Evolutionary conservation across 139 green algal species (phyloP).

Genomic region (Zygnema circumcarinatum): DNA sequence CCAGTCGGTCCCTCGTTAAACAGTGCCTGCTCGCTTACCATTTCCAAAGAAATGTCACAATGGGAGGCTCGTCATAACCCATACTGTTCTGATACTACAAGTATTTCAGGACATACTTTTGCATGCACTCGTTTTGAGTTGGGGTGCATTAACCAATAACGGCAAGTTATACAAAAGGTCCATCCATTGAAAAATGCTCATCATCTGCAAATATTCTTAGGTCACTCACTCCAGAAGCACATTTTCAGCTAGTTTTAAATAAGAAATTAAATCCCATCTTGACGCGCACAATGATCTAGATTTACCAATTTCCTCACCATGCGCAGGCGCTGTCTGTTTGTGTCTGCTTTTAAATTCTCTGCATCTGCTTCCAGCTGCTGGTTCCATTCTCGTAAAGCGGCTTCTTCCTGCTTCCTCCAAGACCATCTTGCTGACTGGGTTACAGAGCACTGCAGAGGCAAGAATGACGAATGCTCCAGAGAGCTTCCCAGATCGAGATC

Average conservation of each 20-base stretch:
- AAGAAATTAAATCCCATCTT: too few species aligned
- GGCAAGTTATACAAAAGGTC: not conserved
- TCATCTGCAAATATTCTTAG: too few species aligned
- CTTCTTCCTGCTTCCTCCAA: constrained; percentile 43
- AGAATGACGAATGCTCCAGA: not conserved
- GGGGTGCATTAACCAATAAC: too few species aligned
- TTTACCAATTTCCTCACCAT: too few species aligned
- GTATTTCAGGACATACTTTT: too few species aligned
- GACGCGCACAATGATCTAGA: too few species aligned
- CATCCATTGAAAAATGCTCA: not conserved
- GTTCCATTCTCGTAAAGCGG: constrained; percentile 62
- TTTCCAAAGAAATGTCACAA: not conserved
- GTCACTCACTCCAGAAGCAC: too few species aligned
- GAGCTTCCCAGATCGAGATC: not conserved
- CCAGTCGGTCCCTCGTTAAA: not conserved
- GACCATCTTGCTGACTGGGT: not conserved
- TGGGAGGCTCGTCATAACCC: too few species aligned
- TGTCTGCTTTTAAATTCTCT: constrained; percentile 54
- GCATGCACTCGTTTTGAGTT: too few species aligned
- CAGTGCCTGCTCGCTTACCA: not conserved
- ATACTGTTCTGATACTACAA: too few species aligned
- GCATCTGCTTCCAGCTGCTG: constrained; percentile 64
- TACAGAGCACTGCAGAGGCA: not conserved
- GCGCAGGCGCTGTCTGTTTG: constrained; percentile 59
- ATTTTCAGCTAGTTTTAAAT: too few species aligned